Base-by-base conservation (phyloP, 2,329 filamentous ascomycete genomes). In the Teratosphaeria epicoccoides region DNA sequence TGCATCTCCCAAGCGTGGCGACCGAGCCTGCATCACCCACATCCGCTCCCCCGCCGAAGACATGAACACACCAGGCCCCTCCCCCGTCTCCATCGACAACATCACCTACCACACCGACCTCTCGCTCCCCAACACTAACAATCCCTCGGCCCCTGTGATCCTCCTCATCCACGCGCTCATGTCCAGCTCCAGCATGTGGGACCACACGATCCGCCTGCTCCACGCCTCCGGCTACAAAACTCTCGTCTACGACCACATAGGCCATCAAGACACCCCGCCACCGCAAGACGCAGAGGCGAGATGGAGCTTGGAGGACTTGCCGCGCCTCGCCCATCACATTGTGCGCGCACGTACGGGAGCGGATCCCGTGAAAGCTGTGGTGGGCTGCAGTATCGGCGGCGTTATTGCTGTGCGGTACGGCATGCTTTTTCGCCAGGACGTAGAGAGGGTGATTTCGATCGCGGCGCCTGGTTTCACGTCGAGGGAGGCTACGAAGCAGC, bases 101-200 rank as follows among this genome's bases (percentile, higher is more conserved):
- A 55, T 65, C 25, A 50, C 56, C 45, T 65, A 64, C 58, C 57
- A 56, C 56, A 60, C 57, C 33, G 43, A 61, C 9, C 53, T 61
- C 52, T 52, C 57, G 43, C 43, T 49, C 11, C 61, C 62, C 11
- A 11, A 20, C 25, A 49, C 49, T 25, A 17, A 33, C 24, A 40
- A 22, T 11, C 44, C 11, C 22, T 24, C 40, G 12, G 14, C 55
- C 55, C 49, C 49, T 6, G 40, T 51, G 11, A 28, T 63, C n/a
- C 55, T 61, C 24, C 58, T 65, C 23, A 54, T 55, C 50, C 63
- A 65, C 43, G 62, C 63, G 24, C 55, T 65, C 14, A 65, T 65
- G 62, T 57, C 57, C 47, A 61, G 59, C 45, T 49, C 54, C 4
- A 54, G 58, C 50, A 64, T 64, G 61, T 65, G 56, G 53, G 59